These are phyloP conservation scores for Microcos paniculata DNA, from an alignment of 345 rosid genomes.

Conservation along the genomic window DNA sequence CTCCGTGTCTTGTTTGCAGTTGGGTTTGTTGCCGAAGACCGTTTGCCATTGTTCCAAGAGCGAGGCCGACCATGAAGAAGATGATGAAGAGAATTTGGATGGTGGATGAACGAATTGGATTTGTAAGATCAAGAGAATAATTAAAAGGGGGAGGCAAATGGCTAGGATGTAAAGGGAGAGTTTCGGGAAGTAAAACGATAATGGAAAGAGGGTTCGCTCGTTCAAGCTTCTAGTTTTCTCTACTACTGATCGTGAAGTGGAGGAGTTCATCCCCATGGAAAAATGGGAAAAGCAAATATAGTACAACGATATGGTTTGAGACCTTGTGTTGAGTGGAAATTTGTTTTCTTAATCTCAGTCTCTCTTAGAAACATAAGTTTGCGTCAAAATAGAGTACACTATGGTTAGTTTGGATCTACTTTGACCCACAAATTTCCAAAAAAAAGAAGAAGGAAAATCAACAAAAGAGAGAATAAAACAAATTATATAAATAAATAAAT, in stretches of 20 bases:
- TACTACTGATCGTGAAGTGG: not conserved
- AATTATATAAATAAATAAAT: not conserved
- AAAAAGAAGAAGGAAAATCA: not conserved
- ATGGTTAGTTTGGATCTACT: too few relatives aligned
- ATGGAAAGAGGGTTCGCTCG: not conserved
- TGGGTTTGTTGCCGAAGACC: slow-evolving; percentile 5
- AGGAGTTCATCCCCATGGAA: not conserved
- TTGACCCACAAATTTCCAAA: too few relatives aligned
- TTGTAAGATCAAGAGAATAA: slow-evolving; percentile 38
- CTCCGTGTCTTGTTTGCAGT: slow-evolving; percentile 9
- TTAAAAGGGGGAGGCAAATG: slow-evolving; percentile 24
- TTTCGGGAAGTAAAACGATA: slow-evolving; percentile 25
- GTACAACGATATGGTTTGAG: too few relatives aligned
- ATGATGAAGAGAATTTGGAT: slow-evolving; percentile 12
- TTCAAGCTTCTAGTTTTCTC: not conserved
- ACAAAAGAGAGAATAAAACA: not conserved
- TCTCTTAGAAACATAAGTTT: too few relatives aligned
- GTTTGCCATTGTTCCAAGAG: slow-evolving; percentile 20
- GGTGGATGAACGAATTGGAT: slow-evolving; percentile 32
- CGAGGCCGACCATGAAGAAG: slow-evolving; percentile 26
- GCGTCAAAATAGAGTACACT: too few relatives aligned
- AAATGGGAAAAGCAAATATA: not conserved
- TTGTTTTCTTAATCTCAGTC: too few relatives aligned
- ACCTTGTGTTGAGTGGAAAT: too few relatives aligned
- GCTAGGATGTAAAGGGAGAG: slow-evolving; percentile 26